These are phyloP conservation scores for Gentiana straminea DNA, from an alignment of 257 asterid genomes.

Conservation along the genomic window DNA sequence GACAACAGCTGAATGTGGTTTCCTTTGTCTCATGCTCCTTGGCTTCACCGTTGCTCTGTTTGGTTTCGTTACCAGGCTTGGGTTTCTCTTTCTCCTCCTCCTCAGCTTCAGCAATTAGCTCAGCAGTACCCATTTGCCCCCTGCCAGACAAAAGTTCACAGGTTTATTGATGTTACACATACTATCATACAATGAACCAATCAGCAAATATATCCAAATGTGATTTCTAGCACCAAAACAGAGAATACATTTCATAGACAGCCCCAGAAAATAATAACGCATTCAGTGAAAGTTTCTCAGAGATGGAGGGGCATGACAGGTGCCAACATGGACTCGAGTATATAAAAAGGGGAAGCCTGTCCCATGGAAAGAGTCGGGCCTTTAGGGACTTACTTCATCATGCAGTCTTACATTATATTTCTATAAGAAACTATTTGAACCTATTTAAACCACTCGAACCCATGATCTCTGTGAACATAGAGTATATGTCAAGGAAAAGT, in stretches of 20 bases:
- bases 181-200: not conserved
- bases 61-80: conserved; percentile 23
- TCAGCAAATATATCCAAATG: not conserved
- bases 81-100: conserved; percentile 26
- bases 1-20: conserved; percentile 66
- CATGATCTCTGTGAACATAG: too few species aligned
- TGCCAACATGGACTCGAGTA: too few species aligned
- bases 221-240: not conserved
- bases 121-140: conserved; percentile 69
- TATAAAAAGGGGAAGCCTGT: too few species aligned
- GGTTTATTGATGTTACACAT: too few species aligned
- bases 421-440: too few species aligned
- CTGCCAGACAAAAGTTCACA: conserved; percentile 22
- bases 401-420: too few species aligned
- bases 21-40: conserved; percentile 31
- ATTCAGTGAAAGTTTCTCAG: too few species aligned
- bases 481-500: too few species aligned
- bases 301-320: too few species aligned
- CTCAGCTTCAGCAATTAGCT: conserved; percentile 35
- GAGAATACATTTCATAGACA: not conserved
- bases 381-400: too few species aligned
- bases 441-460: too few species aligned
- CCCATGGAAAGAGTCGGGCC: too few species aligned
- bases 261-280: not conserved
- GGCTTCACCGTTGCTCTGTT: conserved; percentile 21